phyloP scores from a whole-genome alignment of 805 yeast genomes.

The Ogataea zsoltii region DNA sequence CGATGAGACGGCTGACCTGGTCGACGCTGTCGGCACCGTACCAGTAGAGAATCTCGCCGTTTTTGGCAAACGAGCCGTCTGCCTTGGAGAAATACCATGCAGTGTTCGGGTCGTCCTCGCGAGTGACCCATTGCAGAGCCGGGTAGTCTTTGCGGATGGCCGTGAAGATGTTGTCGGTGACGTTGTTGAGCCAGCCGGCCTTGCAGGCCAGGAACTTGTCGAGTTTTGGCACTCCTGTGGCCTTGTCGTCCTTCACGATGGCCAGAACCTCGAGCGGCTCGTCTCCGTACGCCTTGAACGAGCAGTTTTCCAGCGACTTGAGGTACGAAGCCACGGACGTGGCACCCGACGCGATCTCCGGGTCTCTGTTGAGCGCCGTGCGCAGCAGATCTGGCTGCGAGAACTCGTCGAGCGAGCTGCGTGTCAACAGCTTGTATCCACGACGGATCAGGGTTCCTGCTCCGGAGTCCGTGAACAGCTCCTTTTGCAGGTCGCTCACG shows the following conservation, averaged over 20 bases:
- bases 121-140: constrained; percentile 82
- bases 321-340: constrained; percentile 80
- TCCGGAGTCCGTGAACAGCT: constrained; percentile 96
- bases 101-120: constrained; percentile 87
- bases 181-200: constrained; percentile 96
- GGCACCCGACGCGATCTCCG: constrained; percentile 68
- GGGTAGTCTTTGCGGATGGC: constrained; percentile 74
- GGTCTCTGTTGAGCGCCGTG: constrained; percentile 73
- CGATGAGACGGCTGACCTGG: constrained; percentile 63
- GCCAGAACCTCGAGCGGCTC: constrained; percentile 95
- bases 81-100: constrained; percentile 91
- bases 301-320: constrained; percentile 59
- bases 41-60: constrained; percentile 93
- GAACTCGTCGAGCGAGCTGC: constrained; percentile 70
- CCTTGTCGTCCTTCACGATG: constrained; percentile 57
- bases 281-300: constrained; percentile 85
- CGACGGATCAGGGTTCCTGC: constrained; percentile 98
- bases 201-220: constrained; percentile 86
- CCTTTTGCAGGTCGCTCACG: constrained; percentile 93
- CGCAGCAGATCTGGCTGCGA: constrained; percentile 74
- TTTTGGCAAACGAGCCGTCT: constrained; percentile 89
- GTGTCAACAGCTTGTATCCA: constrained; percentile 83
- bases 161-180: constrained; percentile 89
- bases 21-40: constrained; percentile 74
- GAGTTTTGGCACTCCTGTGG: constrained; percentile 57